phyloP scores from a whole-genome alignment of 1,139 yeast species.

The Arxiozyma heterogenica region DNA sequence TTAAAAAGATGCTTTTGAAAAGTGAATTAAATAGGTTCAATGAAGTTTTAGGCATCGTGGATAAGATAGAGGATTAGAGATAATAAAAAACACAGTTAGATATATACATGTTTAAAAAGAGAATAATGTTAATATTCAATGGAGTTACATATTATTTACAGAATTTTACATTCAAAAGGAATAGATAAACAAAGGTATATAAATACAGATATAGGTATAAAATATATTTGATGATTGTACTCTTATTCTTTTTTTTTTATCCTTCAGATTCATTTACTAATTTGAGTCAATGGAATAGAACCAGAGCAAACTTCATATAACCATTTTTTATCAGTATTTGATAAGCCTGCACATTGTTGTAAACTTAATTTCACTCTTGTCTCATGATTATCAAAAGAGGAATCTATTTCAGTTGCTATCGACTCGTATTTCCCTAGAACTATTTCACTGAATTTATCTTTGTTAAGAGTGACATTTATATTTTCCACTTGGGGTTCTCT shows the following conservation, averaged over 20 bases:
- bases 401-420: constrained; percentile 6
- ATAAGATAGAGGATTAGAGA: neutral
- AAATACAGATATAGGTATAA: neutral
- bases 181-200: neutral
- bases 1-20: constrained; percentile 22
- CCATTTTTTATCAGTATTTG: constrained; percentile 11
- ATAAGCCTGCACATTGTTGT: constrained; percentile 11
- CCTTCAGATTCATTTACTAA: neutral
- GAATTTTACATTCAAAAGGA: neutral
- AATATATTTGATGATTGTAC: neutral
- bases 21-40: constrained; percentile 12
- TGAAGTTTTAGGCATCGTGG: constrained; percentile 6
- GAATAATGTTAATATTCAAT: neutral
- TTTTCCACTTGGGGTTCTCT: constrained; percentile 21
- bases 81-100: neutral
- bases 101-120: neutral
- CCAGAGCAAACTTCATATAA: constrained; percentile 28
- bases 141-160: neutral
- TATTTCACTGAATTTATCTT: constrained; percentile 9
- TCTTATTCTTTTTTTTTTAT: neutral
- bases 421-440: constrained; percentile 19
- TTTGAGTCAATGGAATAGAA: constrained; percentile 6
- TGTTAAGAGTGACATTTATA: constrained; percentile 11
- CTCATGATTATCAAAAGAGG: neutral
- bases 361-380: constrained; percentile 20